Conservation (phyloP, 1,139 yeast genomes). For the Zygosaccharomyces pseudobailii region DNA sequence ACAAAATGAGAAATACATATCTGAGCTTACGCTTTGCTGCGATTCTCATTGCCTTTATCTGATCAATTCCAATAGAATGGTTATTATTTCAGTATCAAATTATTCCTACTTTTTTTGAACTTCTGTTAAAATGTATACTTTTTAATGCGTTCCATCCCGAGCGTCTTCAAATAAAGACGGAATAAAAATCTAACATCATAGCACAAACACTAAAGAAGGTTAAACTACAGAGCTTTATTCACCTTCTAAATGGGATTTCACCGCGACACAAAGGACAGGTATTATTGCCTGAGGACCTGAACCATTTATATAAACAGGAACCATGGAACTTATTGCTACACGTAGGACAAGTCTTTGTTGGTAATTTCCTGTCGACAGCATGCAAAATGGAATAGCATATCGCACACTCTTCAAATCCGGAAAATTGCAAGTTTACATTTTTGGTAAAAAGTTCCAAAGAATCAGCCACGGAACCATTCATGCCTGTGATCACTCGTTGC, state of each 20-base stretch:
- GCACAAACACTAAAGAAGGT: not conserved
- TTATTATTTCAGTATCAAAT: no score
- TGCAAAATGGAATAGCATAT: constrained; percentile 90
- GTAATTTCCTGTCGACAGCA: constrained; percentile 80
- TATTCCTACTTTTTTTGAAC: no score
- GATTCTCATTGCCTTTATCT: constrained; percentile 11
- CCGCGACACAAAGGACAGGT: constrained; percentile 94
- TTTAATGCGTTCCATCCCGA: not conserved
- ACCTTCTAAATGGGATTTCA: constrained; percentile 52
- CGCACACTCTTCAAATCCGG: constrained; percentile 95
- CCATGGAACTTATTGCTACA: constrained; percentile 94
- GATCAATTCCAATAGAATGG: no score
- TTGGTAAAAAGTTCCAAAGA: constrained; percentile 77
- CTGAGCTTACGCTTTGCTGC: constrained; percentile 25
- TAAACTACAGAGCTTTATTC: constrained; percentile 18
- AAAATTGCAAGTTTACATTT: constrained; percentile 77
- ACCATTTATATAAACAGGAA: constrained; percentile 97
- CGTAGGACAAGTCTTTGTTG: constrained; percentile 81
- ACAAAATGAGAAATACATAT: constrained; percentile 9
- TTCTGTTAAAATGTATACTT: no score
- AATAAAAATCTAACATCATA: not conserved
- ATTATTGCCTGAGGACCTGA: constrained; percentile 84
- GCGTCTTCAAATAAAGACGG: not conserved
- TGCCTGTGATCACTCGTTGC: constrained; percentile 64
- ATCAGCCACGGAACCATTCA: constrained; percentile 77